Evolutionary conservation across 2,329 filamentous ascomycete genomes (phyloP).

Genomic region (Meredithiella fracta): DNA sequence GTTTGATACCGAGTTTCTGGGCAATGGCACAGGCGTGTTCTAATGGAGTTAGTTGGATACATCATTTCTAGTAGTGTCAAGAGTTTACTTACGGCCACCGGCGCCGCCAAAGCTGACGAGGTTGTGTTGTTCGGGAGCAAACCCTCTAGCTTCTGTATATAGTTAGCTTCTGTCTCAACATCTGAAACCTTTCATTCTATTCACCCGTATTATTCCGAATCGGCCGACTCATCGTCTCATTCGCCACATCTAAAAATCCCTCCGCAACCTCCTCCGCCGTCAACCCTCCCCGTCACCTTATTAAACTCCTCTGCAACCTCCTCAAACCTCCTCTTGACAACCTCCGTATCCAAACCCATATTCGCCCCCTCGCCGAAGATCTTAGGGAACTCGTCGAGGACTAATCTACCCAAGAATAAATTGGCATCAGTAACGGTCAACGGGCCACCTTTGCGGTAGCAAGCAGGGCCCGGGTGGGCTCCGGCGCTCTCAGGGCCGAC

Average conservation of each 20-base stretch:
- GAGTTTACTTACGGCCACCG: background rate
- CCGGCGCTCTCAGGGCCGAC: conserved; percentile 58
- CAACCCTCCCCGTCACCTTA: conserved; percentile 19
- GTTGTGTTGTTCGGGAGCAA: conserved; percentile 22
- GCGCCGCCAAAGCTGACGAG: conserved; percentile 23
- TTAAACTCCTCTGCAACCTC: conserved; percentile 24
- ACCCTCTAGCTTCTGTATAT: conserved; percentile 32
- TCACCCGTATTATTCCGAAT: conserved; percentile 49
- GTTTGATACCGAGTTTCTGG: conserved; percentile 26
- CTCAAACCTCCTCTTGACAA: conserved; percentile 26
- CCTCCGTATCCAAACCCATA: conserved; percentile 29
- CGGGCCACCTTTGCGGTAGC: conserved; percentile 54
- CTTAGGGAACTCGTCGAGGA: conserved; percentile 50
- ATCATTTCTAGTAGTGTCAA: background rate
- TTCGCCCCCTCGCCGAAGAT: conserved; percentile 56
- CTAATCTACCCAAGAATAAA: conserved; percentile 43
- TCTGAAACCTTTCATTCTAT: background rate
- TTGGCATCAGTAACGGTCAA: conserved; percentile 60
- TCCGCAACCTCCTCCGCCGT: conserved; percentile 34
- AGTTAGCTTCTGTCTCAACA: conserved; percentile 59
- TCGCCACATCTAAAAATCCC: conserved; percentile 59
- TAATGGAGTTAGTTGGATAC: conserved; percentile 18
- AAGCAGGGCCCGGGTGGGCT: conserved; percentile 55
- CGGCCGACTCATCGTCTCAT: conserved; percentile 60
- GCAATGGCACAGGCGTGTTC: conserved; percentile 30